phyloP scores from a whole-genome alignment of 129 eudicot genomes.

The Lactuca sativa region DNA sequence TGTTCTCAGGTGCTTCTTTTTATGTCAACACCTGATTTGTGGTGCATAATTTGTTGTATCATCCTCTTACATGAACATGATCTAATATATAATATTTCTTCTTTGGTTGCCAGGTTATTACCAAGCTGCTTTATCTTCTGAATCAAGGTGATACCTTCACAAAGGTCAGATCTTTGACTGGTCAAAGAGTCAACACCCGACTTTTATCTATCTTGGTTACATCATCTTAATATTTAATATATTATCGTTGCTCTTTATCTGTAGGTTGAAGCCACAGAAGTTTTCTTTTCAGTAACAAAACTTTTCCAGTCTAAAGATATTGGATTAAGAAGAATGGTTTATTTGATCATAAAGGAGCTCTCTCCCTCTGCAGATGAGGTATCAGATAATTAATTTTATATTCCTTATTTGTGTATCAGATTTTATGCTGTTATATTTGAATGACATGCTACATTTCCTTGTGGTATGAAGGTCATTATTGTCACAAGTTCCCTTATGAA shows the following conservation, averaged over 20 bases:
- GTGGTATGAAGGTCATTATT: constrained; percentile 64
- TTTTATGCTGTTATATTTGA: constrained; percentile 8
- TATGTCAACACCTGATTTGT: not conserved
- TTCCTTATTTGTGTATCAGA: not conserved
- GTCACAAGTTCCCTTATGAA: constrained; percentile 97
- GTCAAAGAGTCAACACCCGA: constrained; percentile 10
- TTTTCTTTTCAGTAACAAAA: constrained; percentile 77
- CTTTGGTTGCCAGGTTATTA: constrained; percentile 66
- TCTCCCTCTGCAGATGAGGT: constrained; percentile 94
- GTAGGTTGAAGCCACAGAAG: constrained; percentile 89
- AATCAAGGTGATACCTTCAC: constrained; percentile 93
- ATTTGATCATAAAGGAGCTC: constrained; percentile 81
- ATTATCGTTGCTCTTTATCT: constrained; percentile 17
- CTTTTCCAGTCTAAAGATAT: constrained; percentile 75
- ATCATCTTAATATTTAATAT: constrained; percentile 13
- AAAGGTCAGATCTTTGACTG: constrained; percentile 49
- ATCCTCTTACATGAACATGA: constrained; percentile 6
- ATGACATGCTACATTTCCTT: constrained; percentile 19
- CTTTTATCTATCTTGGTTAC: constrained; percentile 14
- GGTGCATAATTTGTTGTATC: not conserved
- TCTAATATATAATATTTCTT: constrained; percentile 6
- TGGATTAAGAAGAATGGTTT: constrained; percentile 93
- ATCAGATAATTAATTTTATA: constrained; percentile 1
- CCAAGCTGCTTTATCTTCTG: constrained; percentile 88
- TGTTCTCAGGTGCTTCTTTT: constrained; percentile 72